phyloP scores from a whole-genome alignment of 2,329 filamentous ascomycete species.

The Aquanectria penicillioides region DNA sequence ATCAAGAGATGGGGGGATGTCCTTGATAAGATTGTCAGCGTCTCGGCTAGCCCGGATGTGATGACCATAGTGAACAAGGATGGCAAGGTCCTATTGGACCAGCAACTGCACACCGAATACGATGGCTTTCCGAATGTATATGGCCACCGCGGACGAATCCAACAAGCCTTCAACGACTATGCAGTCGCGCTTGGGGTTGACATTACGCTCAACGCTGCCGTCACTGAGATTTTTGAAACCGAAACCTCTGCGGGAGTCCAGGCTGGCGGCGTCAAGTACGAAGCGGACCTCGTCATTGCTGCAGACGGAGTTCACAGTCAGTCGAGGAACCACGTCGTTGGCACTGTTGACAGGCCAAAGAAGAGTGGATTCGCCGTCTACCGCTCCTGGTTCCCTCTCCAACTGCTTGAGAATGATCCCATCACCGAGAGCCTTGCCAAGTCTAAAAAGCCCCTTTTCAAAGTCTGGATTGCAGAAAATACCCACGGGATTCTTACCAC shows the following conservation, averaged over 20 bases:
- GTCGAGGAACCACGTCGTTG: slow-evolving; percentile 2
- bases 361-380: slow-evolving; percentile 13
- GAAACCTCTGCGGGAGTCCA: neutral
- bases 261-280: neutral
- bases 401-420: neutral
- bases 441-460: neutral
- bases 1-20: neutral
- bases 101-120: neutral
- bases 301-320: slow-evolving; percentile 16
- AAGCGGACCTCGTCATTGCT: slow-evolving; percentile 9
- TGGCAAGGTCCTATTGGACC: neutral
- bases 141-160: neutral
- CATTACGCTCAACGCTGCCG: neutral
- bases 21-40: neutral
- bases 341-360: neutral
- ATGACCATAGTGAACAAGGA: slow-evolving; percentile 1
- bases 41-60: neutral
- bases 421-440: neutral
- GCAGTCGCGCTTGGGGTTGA: slow-evolving; percentile 1
- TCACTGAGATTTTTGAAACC: neutral
- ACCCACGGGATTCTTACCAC: slow-evolving; percentile 11
- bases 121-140: slow-evolving; percentile 1
- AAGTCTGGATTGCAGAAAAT: slow-evolving; percentile 8
- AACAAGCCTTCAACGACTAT: neutral
- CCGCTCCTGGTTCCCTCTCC: slow-evolving; percentile 9